Percentiles rank a stretch among this genome's conserved stretches.
phyloP scores from a whole-genome alignment of 1,284 basidiomycete genomes.

The Ceratobasidium sp. region DNA sequence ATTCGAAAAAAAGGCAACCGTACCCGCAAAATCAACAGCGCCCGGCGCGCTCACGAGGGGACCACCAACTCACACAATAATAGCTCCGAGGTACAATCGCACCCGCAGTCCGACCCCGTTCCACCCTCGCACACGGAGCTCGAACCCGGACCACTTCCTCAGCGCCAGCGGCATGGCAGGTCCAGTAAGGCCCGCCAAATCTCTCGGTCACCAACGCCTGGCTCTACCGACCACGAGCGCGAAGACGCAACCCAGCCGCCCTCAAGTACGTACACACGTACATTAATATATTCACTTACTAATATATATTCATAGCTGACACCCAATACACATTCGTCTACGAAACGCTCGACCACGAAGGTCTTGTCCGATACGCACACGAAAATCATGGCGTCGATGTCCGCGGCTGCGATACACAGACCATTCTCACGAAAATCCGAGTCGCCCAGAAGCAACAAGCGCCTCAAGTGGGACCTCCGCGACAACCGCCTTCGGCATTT shows the following conservation, averaged over 20 bases:
- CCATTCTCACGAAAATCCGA: neutral
- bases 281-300: neutral
- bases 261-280: neutral
- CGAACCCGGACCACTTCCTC: neutral
- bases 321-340: neutral
- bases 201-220: neutral
- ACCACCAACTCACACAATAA: too few relatives aligned
- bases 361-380: neutral
- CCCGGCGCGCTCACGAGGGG: too few relatives aligned
- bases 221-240: conserved; percentile 5
- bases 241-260: neutral
- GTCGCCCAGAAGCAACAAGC: conserved; percentile 11
- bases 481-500: conserved; percentile 11
- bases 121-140: neutral
- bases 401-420: neutral
- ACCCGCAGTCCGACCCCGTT: neutral
- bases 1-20: too few relatives aligned
- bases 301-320: neutral
- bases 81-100: neutral
- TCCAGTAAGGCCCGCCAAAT: neutral
- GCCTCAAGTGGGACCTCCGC: conserved; percentile 24
- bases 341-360: conserved; percentile 22
- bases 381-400: conserved; percentile 5
- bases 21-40: too few relatives aligned
- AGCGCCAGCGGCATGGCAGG: neutral